Evolutionary conservation across 1,139 yeast species (phyloP).

Genomic region (Suzukiozyma palmioleophila): DNA sequence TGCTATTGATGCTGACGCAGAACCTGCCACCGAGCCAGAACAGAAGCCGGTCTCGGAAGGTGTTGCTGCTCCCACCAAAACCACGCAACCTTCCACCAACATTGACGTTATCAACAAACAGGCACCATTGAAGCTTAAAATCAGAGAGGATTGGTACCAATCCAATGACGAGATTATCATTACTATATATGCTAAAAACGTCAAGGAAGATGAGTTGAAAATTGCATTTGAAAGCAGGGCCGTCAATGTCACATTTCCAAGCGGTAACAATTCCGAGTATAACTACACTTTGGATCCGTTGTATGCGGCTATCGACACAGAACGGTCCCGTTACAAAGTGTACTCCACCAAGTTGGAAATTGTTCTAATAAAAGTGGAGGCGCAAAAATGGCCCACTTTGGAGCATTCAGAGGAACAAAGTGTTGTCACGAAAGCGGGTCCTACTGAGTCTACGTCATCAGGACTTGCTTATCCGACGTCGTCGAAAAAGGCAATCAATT

Average conservation of each 20-base stretch:
- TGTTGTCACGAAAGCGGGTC: slow-evolving; percentile 9
- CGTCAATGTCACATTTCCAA: slow-evolving; percentile 43
- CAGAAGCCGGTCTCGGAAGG: slow-evolving; percentile 1
- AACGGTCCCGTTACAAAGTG: slow-evolving; percentile 44
- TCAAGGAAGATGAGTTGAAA: slow-evolving; percentile 42
- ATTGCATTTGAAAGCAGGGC: slow-evolving; percentile 31
- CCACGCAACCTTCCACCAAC: slow-evolving; percentile 19
- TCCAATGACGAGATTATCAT: slow-evolving; percentile 52
- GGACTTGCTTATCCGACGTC: slow-evolving; percentile 56
- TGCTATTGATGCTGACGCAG: slow-evolving; percentile 6
- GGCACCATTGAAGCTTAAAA: slow-evolving; percentile 40
- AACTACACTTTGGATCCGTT: slow-evolving; percentile 49
- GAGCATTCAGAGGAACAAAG: slow-evolving; percentile 22
- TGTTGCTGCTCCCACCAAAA: slow-evolving; percentile 3
- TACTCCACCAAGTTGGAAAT: slow-evolving; percentile 77
- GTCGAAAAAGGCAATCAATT: slow-evolving; percentile 56
- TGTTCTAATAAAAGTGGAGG: slow-evolving; percentile 32
- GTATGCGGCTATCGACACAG: slow-evolving; percentile 46
- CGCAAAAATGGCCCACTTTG: slow-evolving; percentile 42
- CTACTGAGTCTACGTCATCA: slow-evolving; percentile 7
- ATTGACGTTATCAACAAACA: slow-evolving; percentile 32
- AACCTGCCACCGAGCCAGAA: no score
- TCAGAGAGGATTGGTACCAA: slow-evolving; percentile 82
- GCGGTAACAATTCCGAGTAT: slow-evolving; percentile 43
- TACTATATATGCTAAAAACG: slow-evolving; percentile 67